Conservation (phyloP, 169 alveolate genomes). For the Perkinsus olseni region DNA sequence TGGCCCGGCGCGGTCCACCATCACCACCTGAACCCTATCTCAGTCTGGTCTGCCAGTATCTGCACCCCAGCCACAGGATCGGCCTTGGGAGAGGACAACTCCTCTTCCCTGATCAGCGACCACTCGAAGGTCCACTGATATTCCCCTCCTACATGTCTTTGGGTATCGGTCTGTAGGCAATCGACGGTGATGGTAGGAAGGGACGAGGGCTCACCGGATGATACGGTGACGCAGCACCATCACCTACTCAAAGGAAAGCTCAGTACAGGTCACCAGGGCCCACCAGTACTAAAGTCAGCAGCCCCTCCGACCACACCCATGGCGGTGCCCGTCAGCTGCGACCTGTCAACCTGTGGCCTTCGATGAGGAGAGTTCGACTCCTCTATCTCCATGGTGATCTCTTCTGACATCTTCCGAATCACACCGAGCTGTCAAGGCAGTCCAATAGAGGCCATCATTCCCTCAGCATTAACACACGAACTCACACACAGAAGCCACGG, state of each 20-base stretch:
- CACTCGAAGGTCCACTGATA: neutral
- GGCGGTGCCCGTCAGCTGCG: neutral
- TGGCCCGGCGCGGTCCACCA: neutral
- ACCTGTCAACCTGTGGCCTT: neutral
- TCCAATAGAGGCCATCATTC: no score
- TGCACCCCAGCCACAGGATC: neutral
- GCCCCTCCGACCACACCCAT: neutral
- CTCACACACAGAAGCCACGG: no score
- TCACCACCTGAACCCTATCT: neutral
- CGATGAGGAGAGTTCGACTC: neutral
- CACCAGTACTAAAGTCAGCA: neutral
- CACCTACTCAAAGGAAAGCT: neutral
- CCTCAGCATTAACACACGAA: no score
- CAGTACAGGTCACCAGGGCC: neutral
- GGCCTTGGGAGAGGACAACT: neutral
- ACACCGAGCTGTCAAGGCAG: no score
- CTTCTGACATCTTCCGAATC: neutral
- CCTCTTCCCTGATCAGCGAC: neutral
- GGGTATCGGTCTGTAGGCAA: neutral
- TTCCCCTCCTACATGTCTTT: neutral
- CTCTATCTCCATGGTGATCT: neutral
- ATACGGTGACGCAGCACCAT: neutral
- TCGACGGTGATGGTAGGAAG: neutral
- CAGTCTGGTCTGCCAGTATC: neutral
- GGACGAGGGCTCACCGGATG: neutral